Evolutionary conservation across 2,329 filamentous ascomycete species (phyloP).

Genomic region (Monilinia fructigena): DNA sequence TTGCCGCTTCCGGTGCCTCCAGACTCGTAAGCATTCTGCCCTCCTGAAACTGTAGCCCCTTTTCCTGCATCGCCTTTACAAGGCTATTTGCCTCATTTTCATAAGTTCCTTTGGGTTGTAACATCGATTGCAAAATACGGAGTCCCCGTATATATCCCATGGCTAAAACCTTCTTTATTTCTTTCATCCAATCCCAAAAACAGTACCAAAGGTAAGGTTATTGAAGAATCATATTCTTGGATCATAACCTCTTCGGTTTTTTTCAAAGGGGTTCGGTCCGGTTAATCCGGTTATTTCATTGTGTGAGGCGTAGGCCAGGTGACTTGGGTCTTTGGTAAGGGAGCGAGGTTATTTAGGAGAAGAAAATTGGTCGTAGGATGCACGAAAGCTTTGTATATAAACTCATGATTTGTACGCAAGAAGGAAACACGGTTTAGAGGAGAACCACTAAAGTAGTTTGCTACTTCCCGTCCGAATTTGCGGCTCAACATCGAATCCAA

Average conservation of each 20-base stretch:
- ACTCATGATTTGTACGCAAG: conserved; percentile 67
- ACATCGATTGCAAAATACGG: conserved; percentile 91
- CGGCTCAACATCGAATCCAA: conserved; percentile 61
- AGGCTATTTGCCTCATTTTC: conserved; percentile 62
- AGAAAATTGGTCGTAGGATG: conserved; percentile 70
- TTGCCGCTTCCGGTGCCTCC: conserved; percentile 63
- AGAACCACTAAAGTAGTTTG: conserved; percentile 81
- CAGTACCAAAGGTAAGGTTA: conserved; percentile 67
- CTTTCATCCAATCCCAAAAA: conserved; percentile 82
- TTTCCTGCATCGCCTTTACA: conserved; percentile 57
- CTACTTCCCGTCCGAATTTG: conserved; percentile 75
- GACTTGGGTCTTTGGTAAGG: conserved; percentile 60
- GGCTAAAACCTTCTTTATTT: conserved; percentile 49
- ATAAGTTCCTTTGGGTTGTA: conserved; percentile 64
- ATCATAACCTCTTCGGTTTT: conserved; percentile 71
- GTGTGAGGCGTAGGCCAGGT: conserved; percentile 67
- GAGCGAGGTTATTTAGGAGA: conserved; percentile 74
- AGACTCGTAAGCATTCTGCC: conserved; percentile 57
- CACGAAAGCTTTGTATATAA: conserved; percentile 65
- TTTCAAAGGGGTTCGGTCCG: conserved; percentile 67
- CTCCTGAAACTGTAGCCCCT: conserved; percentile 64
- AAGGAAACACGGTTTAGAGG: conserved; percentile 79
- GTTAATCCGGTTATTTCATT: conserved; percentile 70
- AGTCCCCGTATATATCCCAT: conserved; percentile 68
- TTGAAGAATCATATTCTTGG: conserved; percentile 69